phyloP scores from a whole-genome alignment of 2,329 filamentous ascomycete species.

The Blastomyces emzantsi region DNA sequence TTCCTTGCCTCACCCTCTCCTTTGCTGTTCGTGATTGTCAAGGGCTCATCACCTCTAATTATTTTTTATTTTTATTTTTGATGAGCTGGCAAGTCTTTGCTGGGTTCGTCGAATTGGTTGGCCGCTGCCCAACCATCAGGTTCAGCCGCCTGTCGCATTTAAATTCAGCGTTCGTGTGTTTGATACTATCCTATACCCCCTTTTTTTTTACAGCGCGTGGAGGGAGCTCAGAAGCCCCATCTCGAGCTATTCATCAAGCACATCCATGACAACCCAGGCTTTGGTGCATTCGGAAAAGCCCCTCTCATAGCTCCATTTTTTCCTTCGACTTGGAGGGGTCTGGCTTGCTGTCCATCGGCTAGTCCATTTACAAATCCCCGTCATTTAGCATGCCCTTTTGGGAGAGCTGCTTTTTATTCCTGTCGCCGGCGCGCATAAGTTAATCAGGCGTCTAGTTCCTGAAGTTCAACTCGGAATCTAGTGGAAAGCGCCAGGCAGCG shows the following conservation, averaged over 20 bases:
- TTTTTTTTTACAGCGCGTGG: background rate
- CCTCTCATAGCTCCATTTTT: slow-evolving; percentile 7
- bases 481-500: slow-evolving; percentile 32
- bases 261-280: slow-evolving; percentile 5
- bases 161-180: background rate
- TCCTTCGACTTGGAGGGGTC: slow-evolving; percentile 4
- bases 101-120: slow-evolving; percentile 31
- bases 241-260: slow-evolving; percentile 4
- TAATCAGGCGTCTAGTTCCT: slow-evolving; percentile 13
- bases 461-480: slow-evolving; percentile 20
- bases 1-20: slow-evolving; percentile 20
- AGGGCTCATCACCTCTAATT: slow-evolving; percentile 14
- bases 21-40: slow-evolving; percentile 17
- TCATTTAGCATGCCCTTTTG: slow-evolving; percentile 10
- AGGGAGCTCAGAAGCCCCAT: slow-evolving; percentile 1
- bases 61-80: slow-evolving; percentile 12
- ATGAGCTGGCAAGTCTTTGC: slow-evolving; percentile 21
- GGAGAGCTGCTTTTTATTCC: slow-evolving; percentile 12
- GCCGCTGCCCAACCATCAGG: slow-evolving; percentile 19
- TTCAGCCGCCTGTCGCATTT: background rate
- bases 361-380: slow-evolving; percentile 10
- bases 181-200: background rate
- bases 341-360: slow-evolving; percentile 10
- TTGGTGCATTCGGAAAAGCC: background rate
- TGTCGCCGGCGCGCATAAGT: slow-evolving; percentile 1